These are phyloP conservation scores for Hypoxylon lienhwacheense DNA, from an alignment of 495 filamentous ascomycete species.

Conservation along the genomic window DNA sequence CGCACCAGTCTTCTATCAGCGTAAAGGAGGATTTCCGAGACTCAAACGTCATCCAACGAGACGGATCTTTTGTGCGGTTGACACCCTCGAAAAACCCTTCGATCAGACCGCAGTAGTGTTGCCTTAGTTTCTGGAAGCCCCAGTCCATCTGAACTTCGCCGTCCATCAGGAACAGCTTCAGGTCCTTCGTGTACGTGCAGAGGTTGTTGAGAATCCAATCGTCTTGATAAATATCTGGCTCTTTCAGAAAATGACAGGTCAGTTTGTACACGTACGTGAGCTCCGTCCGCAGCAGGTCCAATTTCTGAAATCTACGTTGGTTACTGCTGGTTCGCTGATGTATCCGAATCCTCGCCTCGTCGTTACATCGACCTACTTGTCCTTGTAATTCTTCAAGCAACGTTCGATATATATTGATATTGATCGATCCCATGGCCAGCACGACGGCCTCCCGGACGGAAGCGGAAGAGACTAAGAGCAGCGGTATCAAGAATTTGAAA, in stretches of 20 bases:
- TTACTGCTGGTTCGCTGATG: constrained; percentile 79
- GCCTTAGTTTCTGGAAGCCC: constrained; percentile 89
- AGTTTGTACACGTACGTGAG: constrained; percentile 95
- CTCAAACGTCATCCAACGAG: constrained; percentile 94
- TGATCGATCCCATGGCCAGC: constrained; percentile 87
- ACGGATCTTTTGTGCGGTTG: constrained; percentile 81
- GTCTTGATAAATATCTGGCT: constrained; percentile 77
- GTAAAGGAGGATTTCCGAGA: constrained; percentile 90
- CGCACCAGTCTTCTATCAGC: constrained; percentile 99
- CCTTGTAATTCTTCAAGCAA: constrained; percentile 87
- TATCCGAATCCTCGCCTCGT: constrained; percentile 84
- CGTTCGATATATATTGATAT: constrained; percentile 91
- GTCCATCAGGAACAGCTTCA: constrained; percentile 92
- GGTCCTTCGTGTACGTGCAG: constrained; percentile 83
- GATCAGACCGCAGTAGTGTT: constrained; percentile 91
- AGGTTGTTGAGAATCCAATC: constrained; percentile 93
- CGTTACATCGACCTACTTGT: constrained; percentile 75
- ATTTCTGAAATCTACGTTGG: constrained; percentile 72
- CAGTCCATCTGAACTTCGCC: constrained; percentile 93
- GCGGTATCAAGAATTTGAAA: constrained; percentile 86
- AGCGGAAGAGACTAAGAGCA: constrained; percentile 73
- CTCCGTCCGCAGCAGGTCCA: constrained; percentile 85
- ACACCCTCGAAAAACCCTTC: constrained; percentile 91
- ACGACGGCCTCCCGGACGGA: constrained; percentile 90
- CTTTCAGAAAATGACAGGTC: constrained; percentile 85